A percentile compares a stretch with the other conserved stretches of the same genome.
phyloP scores from a whole-genome alignment of 2,329 filamentous ascomycete genomes.

The Talaromyces sp. region DNA sequence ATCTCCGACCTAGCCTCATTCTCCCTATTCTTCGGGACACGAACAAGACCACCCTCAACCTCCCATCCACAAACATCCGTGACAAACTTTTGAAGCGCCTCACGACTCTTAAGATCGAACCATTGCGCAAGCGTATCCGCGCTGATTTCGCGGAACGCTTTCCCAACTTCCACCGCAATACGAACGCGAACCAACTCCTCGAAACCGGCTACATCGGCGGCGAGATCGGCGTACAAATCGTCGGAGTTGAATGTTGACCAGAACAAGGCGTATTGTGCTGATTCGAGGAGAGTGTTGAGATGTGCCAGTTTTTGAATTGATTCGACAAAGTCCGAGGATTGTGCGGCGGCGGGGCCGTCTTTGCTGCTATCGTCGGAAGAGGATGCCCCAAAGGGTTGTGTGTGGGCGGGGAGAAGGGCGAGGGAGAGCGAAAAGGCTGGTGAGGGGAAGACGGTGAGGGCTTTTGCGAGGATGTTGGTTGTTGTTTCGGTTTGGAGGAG shows the following conservation, averaged over 20 bases:
- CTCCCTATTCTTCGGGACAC: slow-evolving; percentile 87
- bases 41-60: slow-evolving; percentile 59
- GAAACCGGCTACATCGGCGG: slow-evolving; percentile 89
- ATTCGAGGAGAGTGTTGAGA: slow-evolving; percentile 82
- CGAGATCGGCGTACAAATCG: slow-evolving; percentile 91
- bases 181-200: slow-evolving; percentile 88
- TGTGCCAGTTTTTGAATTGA: slow-evolving; percentile 80
- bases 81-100: slow-evolving; percentile 70
- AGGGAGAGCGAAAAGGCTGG: slow-evolving; percentile 92
- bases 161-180: slow-evolving; percentile 81
- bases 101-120: slow-evolving; percentile 63
- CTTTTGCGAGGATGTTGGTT: slow-evolving; percentile 98
- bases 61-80: slow-evolving; percentile 82
- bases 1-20: slow-evolving; percentile 96
- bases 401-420: slow-evolving; percentile 83
- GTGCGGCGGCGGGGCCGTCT: no score
- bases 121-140: slow-evolving; percentile 65
- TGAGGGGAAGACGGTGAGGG: slow-evolving; percentile 93
- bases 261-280: slow-evolving; percentile 85
- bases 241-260: slow-evolving; percentile 90
- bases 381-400: slow-evolving; percentile 59
- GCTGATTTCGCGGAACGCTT: slow-evolving; percentile 69
- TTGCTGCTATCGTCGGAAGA: slow-evolving; percentile 24
- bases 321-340: slow-evolving; percentile 61
- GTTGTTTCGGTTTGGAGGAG: slow-evolving; percentile 94